phyloP scores from a whole-genome alignment of 257 asterid species.

The Fraxinus quadrangulata region DNA sequence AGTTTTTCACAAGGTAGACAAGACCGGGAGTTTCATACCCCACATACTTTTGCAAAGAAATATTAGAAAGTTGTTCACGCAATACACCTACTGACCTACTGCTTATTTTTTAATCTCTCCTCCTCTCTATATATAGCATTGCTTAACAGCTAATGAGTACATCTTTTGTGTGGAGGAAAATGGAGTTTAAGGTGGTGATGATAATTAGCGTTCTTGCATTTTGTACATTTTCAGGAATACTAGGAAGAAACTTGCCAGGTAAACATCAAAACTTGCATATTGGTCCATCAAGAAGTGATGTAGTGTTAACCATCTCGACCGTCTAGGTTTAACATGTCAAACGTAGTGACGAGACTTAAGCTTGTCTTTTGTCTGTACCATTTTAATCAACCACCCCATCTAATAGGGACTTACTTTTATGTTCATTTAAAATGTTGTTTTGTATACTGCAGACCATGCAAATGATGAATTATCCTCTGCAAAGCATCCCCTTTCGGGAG shows the following conservation, averaged over 20 bases:
- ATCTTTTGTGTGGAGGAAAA: background rate
- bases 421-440: background rate
- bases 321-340: too few species aligned
- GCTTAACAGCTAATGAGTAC: background rate
- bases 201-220: background rate
- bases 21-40: too few species aligned
- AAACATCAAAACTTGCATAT: background rate
- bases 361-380: too few species aligned
- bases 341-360: too few species aligned
- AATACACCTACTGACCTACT: background rate
- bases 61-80: background rate
- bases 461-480: background rate
- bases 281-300: too few species aligned
- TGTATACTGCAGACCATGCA: background rate
- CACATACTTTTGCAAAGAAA: too few species aligned
- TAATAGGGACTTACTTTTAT: too few species aligned
- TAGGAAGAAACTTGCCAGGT: slow-evolving; percentile 4
- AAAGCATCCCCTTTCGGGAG: background rate
- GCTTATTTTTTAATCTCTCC: too few species aligned
- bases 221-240: background rate
- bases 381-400: too few species aligned
- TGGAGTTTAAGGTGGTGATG: background rate
- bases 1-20: too few species aligned
- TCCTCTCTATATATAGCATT: background rate
- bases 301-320: too few species aligned